phyloP scores from a whole-genome alignment of 164 flowering plant genomes.

The Vitis rupestris region DNA sequence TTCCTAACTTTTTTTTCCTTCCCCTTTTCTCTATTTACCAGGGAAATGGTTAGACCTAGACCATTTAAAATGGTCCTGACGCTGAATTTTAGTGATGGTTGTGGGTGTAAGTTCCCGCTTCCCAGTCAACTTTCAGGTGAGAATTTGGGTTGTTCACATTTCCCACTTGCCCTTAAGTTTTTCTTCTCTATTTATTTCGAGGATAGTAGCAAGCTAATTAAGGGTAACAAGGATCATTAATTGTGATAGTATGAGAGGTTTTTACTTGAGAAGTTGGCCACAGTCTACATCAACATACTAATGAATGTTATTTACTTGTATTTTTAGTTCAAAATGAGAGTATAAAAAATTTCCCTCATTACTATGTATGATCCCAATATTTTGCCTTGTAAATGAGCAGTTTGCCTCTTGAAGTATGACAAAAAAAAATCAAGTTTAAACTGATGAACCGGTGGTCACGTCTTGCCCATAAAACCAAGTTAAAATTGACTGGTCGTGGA shows the following conservation, averaged over 20 bases:
- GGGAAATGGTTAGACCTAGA: conserved; percentile 40
- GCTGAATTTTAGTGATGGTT: conserved; percentile 53
- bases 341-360: not conserved
- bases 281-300: not conserved
- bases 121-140: conserved; percentile 59
- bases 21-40: conserved; percentile 5
- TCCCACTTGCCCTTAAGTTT: not conserved
- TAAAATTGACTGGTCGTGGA: not conserved
- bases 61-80: conserved; percentile 42
- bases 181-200: not conserved
- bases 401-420: too few relatives aligned
- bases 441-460: too few relatives aligned
- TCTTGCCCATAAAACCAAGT: not conserved
- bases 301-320: too few relatives aligned
- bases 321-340: not conserved
- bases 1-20: not conserved
- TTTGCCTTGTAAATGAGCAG: too few relatives aligned
- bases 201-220: not conserved
- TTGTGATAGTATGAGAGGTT: not conserved
- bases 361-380: too few relatives aligned
- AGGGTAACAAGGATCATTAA: not conserved
- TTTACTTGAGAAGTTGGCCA: not conserved
- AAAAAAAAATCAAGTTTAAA: too few relatives aligned
- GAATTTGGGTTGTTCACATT: not conserved
- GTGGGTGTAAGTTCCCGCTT: conserved; percentile 38